Conservation (phyloP, 2,329 filamentous ascomycete species). For the Elsinoe necatrix region DNA sequence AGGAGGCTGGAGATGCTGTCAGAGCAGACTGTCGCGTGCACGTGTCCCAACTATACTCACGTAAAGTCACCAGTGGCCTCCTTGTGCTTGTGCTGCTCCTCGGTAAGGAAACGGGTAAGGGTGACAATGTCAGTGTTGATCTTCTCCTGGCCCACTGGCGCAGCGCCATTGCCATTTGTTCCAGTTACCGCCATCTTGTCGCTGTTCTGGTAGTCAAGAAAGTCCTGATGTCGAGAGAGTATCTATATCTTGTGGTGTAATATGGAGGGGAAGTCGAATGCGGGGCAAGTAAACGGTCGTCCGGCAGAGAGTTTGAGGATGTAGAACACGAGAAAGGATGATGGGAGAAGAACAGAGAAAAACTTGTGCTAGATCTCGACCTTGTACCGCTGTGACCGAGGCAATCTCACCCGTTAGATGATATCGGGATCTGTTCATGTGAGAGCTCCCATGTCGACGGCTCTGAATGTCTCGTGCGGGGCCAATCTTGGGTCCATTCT, state of each 20-base stretch:
- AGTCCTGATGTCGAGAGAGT: background rate
- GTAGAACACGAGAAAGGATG: background rate
- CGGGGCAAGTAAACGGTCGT: background rate
- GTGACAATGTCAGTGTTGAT: constrained; percentile 96
- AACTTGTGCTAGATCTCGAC: constrained; percentile 1
- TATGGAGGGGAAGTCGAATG: constrained; percentile 4
- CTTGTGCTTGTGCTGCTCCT: constrained; percentile 87
- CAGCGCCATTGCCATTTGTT: constrained; percentile 35
- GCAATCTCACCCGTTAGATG: constrained; percentile 12
- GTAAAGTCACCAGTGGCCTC: constrained; percentile 98
- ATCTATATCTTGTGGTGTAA: constrained; percentile 3
- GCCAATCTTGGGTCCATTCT: constrained; percentile 8
- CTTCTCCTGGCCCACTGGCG: constrained; percentile 57
- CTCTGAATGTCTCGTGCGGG: constrained; percentile 12
- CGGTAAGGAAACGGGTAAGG: constrained; percentile 87
- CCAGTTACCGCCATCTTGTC: constrained; percentile 31
- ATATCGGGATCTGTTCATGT: constrained; percentile 11
- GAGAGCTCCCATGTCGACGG: constrained; percentile 4
- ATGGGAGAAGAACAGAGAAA: background rate
- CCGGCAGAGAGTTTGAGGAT: background rate
- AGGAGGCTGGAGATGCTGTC: constrained; percentile 57
- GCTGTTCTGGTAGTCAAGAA: background rate
- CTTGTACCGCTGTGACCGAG: constrained; percentile 9
- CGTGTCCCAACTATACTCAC: constrained; percentile 45
- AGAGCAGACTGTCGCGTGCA: background rate